Evolutionary conservation across 139 green algal genomes (phyloP).

Genomic region (Edaphochlamys debaryana): DNA sequence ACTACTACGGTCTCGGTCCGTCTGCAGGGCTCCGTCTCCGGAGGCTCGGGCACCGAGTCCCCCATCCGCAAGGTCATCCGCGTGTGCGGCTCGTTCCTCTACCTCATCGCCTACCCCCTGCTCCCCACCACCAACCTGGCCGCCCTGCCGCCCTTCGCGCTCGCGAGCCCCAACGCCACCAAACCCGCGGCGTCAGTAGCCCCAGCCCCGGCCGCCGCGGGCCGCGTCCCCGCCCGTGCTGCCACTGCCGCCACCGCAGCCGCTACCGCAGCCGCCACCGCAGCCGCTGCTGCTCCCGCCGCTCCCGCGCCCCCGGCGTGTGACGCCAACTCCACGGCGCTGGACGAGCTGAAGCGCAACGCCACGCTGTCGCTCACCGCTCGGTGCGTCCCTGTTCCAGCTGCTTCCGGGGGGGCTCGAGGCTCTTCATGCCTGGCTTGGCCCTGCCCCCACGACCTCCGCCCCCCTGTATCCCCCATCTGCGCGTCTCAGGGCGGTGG

Average conservation of each 20-base stretch:
- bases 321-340: too few species aligned
- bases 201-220: not conserved
- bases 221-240: not conserved
- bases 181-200: not conserved
- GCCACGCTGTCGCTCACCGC: too few species aligned
- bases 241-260: not conserved
- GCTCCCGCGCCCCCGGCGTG: not conserved
- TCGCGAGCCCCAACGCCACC: not conserved
- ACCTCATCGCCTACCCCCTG: slow-evolving; percentile 37
- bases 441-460: too few species aligned
- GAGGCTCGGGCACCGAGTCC: slow-evolving; percentile 15
- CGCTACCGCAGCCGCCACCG: not conserved
- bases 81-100: slow-evolving; percentile 3
- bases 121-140: slow-evolving; percentile 19
- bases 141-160: slow-evolving; percentile 21
- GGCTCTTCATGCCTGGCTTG: not conserved
- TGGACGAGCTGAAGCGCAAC: too few species aligned
- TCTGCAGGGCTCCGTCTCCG: not conserved
- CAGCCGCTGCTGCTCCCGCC: not conserved
- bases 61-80: not conserved
- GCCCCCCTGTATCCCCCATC: not conserved
- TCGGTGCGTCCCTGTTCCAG: too few species aligned
- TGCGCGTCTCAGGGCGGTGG: not conserved
- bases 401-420: not conserved
- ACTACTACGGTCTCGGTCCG: too few species aligned